Evolutionary conservation across 495 filamentous ascomycete genomes (phyloP).

Genomic region (Clavariopsis aquatica): DNA sequence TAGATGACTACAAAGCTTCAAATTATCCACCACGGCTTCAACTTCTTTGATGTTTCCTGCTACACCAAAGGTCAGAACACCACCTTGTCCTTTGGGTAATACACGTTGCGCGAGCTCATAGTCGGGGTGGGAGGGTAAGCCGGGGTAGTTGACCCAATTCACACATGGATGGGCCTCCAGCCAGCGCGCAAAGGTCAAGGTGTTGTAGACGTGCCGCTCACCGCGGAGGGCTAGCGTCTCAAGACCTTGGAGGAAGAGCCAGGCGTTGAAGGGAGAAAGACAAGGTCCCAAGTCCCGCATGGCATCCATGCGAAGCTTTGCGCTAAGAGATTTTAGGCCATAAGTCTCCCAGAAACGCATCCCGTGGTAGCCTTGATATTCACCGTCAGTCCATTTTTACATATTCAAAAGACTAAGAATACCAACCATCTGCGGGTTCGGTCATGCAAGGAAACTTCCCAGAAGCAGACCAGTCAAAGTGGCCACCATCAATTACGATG

Average conservation of each 20-base stretch:
- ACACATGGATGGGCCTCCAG: constrained; percentile 45
- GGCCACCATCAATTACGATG: constrained; percentile 49
- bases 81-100: constrained; percentile 46
- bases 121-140: constrained; percentile 47
- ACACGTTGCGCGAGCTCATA: constrained; percentile 45
- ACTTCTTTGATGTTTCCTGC: constrained; percentile 49
- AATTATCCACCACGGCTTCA: constrained; percentile 48
- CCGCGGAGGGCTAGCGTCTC: constrained; percentile 47
- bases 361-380: constrained; percentile 49
- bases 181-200: constrained; percentile 48
- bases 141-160: constrained; percentile 49
- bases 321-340: constrained; percentile 44
- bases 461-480: constrained; percentile 49
- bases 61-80: constrained; percentile 49
- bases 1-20: constrained; percentile 48
- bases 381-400: constrained; percentile 42
- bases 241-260: constrained; percentile 48
- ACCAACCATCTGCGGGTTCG: no score
- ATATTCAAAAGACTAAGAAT: no score
- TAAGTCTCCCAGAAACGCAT: constrained; percentile 52
- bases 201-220: constrained; percentile 46
- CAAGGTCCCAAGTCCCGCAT: constrained; percentile 50
- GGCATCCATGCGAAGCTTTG: constrained; percentile 49
- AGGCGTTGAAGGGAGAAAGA: constrained; percentile 48
- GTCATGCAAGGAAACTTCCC: constrained; percentile 46